Conservation (phyloP, 2,329 filamentous ascomycete genomes). For the Neofusicoccum umdonicola region DNA sequence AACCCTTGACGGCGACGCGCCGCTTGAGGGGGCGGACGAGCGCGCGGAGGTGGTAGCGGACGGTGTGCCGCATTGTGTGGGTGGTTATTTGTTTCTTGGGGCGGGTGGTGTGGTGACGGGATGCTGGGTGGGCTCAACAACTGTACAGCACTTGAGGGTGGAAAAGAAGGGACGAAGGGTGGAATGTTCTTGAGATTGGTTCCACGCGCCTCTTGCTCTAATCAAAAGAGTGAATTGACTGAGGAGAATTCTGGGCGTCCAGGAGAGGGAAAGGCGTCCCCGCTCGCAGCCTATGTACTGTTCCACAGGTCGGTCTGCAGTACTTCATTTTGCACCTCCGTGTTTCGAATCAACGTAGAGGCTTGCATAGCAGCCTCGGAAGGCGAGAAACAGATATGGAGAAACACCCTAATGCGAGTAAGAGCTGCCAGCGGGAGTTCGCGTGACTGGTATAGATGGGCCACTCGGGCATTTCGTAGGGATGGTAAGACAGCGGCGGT, state of each 20-base stretch:
- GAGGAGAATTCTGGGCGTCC: neutral
- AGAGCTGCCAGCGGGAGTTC: neutral
- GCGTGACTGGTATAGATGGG: neutral
- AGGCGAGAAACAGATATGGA: neutral
- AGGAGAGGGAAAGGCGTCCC: neutral
- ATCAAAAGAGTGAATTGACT: neutral
- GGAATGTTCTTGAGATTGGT: neutral
- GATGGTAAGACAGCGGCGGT: neutral
- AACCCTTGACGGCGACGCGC: neutral
- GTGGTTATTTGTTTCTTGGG: neutral
- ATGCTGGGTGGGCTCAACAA: too few relatives aligned
- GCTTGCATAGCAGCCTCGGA: neutral
- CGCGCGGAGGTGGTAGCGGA: constrained; percentile 5
- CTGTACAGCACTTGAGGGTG: neutral
- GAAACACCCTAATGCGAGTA: neutral
- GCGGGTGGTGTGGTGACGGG: neutral
- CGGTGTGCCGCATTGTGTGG: neutral
- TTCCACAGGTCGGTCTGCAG: neutral
- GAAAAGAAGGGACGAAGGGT: neutral
- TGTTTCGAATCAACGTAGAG: neutral
- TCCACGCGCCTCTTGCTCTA: neutral
- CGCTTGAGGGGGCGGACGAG: neutral
- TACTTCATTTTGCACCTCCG: neutral
- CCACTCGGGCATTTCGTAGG: neutral
- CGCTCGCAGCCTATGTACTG: neutral